Percentiles rank a stretch among this genome's conserved stretches.
phyloP scores from a whole-genome alignment of 768 basidiomycete genomes.

The Obba rivulosa region DNA sequence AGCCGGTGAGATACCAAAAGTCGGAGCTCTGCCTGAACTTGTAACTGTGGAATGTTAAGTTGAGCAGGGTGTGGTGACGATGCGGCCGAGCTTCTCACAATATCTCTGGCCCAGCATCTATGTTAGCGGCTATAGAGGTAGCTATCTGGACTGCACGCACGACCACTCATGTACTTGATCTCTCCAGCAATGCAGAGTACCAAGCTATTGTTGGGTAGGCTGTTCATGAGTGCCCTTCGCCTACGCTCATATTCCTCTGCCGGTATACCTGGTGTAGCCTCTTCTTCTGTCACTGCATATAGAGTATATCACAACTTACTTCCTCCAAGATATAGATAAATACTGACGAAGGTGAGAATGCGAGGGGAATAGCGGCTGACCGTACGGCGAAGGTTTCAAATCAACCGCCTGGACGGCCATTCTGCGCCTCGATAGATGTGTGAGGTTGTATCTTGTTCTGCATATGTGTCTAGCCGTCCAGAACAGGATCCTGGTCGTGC shows the following conservation, averaged over 20 bases:
- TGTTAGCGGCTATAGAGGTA: conserved; percentile 4
- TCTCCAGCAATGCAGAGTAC: conserved; percentile 77
- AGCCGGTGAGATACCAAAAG: conserved; percentile 96
- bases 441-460: too few species aligned
- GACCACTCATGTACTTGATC: conserved; percentile 81
- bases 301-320: not conserved
- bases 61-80: not conserved
- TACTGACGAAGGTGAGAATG: conserved; percentile 76
- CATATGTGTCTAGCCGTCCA: too few species aligned
- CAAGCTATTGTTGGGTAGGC: conserved; percentile 63
- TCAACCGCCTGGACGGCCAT: too few species aligned
- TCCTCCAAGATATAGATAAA: not conserved
- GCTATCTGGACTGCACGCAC: conserved; percentile 40
- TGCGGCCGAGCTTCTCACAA: conserved; percentile 54
- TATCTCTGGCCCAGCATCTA: conserved; percentile 45
- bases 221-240: conserved; percentile 63
- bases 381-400: conserved; percentile 68
- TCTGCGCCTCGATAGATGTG: too few species aligned
- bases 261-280: conserved; percentile 81
- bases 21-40: conserved; percentile 91
- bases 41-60: conserved; percentile 51
- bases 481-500: too few species aligned
- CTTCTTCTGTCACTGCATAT: conserved; percentile 26
- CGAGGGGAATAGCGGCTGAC: conserved; percentile 72
- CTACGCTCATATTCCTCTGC: conserved; percentile 72